Conservation (phyloP, 176 grass and related monocot species). For the Pontederia paniculata region DNA sequence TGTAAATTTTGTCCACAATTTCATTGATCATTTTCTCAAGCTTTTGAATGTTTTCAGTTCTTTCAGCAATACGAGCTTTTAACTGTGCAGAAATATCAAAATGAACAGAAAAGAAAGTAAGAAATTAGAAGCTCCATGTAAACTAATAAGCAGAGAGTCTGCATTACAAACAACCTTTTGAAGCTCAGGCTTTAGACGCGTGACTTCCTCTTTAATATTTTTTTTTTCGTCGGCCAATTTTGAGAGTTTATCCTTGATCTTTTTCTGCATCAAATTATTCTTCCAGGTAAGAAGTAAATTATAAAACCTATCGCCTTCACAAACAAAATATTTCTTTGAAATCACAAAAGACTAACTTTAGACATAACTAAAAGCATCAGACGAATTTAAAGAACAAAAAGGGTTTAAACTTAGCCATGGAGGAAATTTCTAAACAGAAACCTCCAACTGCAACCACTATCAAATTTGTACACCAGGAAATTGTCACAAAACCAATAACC, state of each 20-base stretch:
- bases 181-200: constrained; percentile 59
- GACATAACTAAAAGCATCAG: no score
- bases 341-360: no score
- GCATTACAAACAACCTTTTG: constrained; percentile 37
- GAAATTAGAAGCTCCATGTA: constrained; percentile 5
- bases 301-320: background rate
- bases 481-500: no score
- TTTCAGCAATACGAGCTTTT: constrained; percentile 43
- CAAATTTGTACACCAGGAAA: no score
- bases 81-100: constrained; percentile 49
- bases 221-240: constrained; percentile 60
- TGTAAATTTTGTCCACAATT: constrained; percentile 87
- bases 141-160: background rate
- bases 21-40: constrained; percentile 94
- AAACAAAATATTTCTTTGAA: background rate
- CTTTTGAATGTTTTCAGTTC: constrained; percentile 55
- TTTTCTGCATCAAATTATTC: constrained; percentile 37
- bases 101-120: constrained; percentile 21
- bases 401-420: no score
- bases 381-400: no score
- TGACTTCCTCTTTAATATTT: constrained; percentile 66
- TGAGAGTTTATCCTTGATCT: constrained; percentile 55
- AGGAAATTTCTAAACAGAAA: no score
- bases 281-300: background rate
- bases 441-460: no score